These are phyloP conservation scores for Russula lepida DNA, from an alignment of 768 basidiomycete species.

Conservation along the genomic window DNA sequence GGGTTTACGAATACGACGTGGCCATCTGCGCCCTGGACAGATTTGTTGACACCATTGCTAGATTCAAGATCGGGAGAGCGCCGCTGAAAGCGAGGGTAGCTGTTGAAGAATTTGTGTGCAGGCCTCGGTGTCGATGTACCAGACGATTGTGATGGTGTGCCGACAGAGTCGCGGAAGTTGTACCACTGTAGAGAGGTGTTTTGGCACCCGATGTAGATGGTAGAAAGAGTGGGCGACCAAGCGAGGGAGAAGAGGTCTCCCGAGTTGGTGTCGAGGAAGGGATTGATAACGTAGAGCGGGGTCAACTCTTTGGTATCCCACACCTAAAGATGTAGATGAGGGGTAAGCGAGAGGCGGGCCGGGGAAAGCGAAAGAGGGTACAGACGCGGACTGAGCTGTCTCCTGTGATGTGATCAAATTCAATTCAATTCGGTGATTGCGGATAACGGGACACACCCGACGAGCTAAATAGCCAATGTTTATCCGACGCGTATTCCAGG, in stretches of 20 bases:
- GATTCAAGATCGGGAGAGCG: slow-evolving; percentile 61
- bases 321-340: slow-evolving; percentile 47
- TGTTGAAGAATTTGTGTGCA: slow-evolving; percentile 88
- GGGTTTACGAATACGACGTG: slow-evolving; percentile 23
- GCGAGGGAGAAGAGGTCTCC: slow-evolving; percentile 84
- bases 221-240: slow-evolving; percentile 62
- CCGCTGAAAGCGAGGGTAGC: slow-evolving; percentile 66
- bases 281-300: slow-evolving; percentile 63
- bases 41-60: slow-evolving; percentile 39
- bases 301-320: slow-evolving; percentile 70
- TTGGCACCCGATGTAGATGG: slow-evolving; percentile 83
- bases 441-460: slow-evolving; percentile 46
- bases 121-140: slow-evolving; percentile 32
- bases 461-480: slow-evolving; percentile 82
- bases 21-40: slow-evolving; percentile 23
- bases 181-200: slow-evolving; percentile 92
- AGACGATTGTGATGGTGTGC: slow-evolving; percentile 15
- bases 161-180: slow-evolving; percentile 36
- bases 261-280: slow-evolving; percentile 70
- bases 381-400: slow-evolving; percentile 82
- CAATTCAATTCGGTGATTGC: neutral
- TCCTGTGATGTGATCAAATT: no score
- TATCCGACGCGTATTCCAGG: slow-evolving; percentile 65
- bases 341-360: neutral
- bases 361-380: slow-evolving; percentile 4